These are phyloP conservation scores for Cryphonectria naterciae DNA, from an alignment of 2,329 filamentous ascomycete genomes.

Conservation along the genomic window DNA sequence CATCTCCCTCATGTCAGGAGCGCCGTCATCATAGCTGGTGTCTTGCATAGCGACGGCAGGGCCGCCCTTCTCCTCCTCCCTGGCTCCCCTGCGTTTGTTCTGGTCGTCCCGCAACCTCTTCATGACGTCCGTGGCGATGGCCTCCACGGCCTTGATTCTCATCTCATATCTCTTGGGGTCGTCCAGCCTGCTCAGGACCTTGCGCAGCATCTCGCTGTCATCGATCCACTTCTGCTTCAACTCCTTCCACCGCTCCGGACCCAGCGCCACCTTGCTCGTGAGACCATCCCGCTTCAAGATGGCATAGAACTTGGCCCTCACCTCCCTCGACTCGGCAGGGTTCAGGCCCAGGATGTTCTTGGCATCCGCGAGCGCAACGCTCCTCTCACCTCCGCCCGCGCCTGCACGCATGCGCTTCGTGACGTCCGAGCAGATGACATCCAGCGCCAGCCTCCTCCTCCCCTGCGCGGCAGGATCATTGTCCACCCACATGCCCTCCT, in stretches of 20 bases:
- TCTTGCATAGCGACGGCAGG: slow-evolving; percentile 29
- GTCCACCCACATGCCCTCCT: slow-evolving; percentile 60
- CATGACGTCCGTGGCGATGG: slow-evolving; percentile 76
- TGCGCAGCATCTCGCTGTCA: slow-evolving; percentile 58
- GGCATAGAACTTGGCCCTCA: slow-evolving; percentile 68
- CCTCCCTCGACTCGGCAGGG: slow-evolving; percentile 54
- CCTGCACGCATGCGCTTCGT: slow-evolving; percentile 74
- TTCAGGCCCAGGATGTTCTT: slow-evolving; percentile 62
- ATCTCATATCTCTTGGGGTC: slow-evolving; percentile 58
- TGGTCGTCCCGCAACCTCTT: slow-evolving; percentile 75
- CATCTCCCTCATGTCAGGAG: slow-evolving; percentile 18
- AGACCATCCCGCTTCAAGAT: slow-evolving; percentile 69
- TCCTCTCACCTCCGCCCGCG: slow-evolving; percentile 49
- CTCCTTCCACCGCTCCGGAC: slow-evolving; percentile 70
- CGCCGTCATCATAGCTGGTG: slow-evolving; percentile 47
- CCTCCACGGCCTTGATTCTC: slow-evolving; percentile 70
- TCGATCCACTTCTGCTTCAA: slow-evolving; percentile 71
- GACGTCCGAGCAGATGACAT: slow-evolving; percentile 80
- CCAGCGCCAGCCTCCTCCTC: slow-evolving; percentile 69
- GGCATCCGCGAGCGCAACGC: slow-evolving; percentile 75
- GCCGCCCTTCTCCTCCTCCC: slow-evolving; percentile 16
- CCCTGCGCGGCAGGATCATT: slow-evolving; percentile 49
- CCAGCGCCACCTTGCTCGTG: slow-evolving; percentile 73
- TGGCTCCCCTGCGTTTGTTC: slow-evolving; percentile 46
- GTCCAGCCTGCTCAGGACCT: slow-evolving; percentile 57